A percentile compares a stretch with the other conserved stretches of the same genome.
Evolutionary conservation across 192 early-diverging fungal genomes (phyloP).

Genomic region (Lunasporangiospora selenospora): DNA sequence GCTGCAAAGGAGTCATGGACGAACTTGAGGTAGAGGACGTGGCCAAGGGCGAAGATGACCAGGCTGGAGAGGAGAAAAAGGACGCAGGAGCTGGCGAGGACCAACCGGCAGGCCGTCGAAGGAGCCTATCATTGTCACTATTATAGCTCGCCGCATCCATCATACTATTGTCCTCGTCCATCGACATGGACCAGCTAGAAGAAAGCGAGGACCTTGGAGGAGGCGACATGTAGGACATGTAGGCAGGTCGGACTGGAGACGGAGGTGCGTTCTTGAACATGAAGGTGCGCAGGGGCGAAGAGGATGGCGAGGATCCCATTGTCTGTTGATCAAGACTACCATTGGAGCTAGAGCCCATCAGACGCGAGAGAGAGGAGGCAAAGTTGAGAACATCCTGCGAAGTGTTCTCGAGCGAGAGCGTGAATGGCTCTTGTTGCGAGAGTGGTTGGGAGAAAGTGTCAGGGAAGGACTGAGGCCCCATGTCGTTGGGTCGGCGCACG

Average conservation of each 20-base stretch:
- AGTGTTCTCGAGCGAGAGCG: conserved; percentile 17
- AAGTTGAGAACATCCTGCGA: conserved; percentile 30
- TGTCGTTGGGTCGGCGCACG: neutral
- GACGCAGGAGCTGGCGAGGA: neutral
- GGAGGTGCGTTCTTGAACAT: conserved; percentile 12
- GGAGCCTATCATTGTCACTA: neutral
- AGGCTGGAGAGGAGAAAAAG: neutral
- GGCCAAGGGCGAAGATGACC: neutral
- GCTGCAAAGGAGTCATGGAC: neutral
- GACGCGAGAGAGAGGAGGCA: conserved; percentile 14
- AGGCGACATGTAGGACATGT: conserved; percentile 17
- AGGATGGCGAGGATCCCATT: neutral
- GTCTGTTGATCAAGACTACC: neutral
- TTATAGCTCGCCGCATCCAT: conserved; percentile 4
- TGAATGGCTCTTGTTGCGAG: neutral
- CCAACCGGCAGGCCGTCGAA: too few species aligned
- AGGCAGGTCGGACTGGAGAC: conserved; percentile 12
- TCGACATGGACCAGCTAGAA: conserved; percentile 10
- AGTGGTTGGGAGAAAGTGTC: too few species aligned
- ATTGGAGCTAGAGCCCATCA: conserved; percentile 2
- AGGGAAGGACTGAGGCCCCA: neutral
- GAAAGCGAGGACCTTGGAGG: conserved; percentile 18
- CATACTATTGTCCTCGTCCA: conserved; percentile 15
- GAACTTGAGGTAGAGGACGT: neutral
- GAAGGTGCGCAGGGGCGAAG: neutral